phyloP scores from a whole-genome alignment of 108 stramenopile genomes.

The Cyclotella cryptica region DNA sequence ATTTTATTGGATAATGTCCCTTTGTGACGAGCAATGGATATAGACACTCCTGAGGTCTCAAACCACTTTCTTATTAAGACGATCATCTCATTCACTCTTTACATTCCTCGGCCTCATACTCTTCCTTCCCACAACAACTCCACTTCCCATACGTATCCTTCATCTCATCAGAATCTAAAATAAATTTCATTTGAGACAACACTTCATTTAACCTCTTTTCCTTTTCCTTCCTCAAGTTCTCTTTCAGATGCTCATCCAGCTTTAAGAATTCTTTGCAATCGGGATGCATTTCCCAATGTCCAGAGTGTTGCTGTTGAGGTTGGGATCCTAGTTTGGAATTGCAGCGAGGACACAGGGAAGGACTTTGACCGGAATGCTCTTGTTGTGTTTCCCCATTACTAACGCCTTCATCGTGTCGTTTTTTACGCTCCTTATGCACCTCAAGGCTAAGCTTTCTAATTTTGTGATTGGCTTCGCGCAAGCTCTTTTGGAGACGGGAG shows the following conservation, averaged over 20 bases:
- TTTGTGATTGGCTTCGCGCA: constrained; percentile 46
- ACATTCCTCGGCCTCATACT: constrained; percentile 56
- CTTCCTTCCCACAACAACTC: constrained; percentile 63
- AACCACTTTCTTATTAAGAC: not conserved
- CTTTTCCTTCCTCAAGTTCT: constrained; percentile 71
- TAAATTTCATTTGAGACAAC: constrained; percentile 73
- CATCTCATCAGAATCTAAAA: constrained; percentile 70
- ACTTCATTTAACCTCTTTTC: constrained; percentile 67
- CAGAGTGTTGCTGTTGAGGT: constrained; percentile 52
- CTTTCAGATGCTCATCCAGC: constrained; percentile 71
- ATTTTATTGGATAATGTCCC: not conserved
- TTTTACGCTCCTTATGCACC: constrained; percentile 49
- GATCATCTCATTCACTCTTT: constrained; percentile 3
- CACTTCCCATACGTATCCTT: constrained; percentile 66
- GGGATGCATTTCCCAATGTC: constrained; percentile 64
- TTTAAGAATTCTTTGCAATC: constrained; percentile 72
- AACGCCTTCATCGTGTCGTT: constrained; percentile 3
- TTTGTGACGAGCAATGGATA: not conserved
- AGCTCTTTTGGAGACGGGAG: constrained; percentile 32
- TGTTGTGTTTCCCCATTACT: not conserved
- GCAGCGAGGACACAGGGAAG: constrained; percentile 20
- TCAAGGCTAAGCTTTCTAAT: constrained; percentile 45
- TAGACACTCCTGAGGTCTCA: not conserved
- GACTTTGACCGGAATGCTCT: constrained; percentile 1
- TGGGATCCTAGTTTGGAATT: constrained; percentile 18